phyloP scores from a whole-genome alignment of 2,329 filamentous ascomycete species.

The Aspergillus aculeatus region DNA sequence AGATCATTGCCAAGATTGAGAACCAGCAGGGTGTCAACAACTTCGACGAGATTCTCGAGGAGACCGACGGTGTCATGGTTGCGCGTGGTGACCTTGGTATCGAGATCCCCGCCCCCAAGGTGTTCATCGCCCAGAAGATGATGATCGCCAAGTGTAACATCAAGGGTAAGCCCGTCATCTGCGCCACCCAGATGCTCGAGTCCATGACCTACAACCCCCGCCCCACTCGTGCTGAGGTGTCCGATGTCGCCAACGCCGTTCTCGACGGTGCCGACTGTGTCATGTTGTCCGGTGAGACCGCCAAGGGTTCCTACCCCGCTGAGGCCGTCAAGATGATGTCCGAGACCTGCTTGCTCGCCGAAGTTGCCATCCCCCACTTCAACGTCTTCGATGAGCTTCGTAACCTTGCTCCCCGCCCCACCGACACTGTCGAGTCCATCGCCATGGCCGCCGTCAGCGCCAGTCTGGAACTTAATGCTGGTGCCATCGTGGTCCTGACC shows the following conservation, averaged over 20 bases:
- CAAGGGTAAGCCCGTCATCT: slow-evolving; percentile 97
- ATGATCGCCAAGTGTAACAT: slow-evolving; percentile 99
- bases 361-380: slow-evolving; percentile 96
- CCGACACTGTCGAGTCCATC: slow-evolving; percentile 86
- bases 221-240: slow-evolving; percentile 96
- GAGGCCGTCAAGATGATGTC: slow-evolving; percentile 98
- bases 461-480: slow-evolving; percentile 92
- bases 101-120: slow-evolving; percentile 96
- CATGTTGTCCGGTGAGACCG: slow-evolving; percentile 98
- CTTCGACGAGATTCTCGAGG: slow-evolving; percentile 92
- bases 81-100: slow-evolving; percentile 98
- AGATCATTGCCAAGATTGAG: slow-evolving; percentile 99
- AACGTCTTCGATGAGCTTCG: slow-evolving; percentile 95
- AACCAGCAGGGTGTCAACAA: slow-evolving; percentile 99
- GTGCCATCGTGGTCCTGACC: slow-evolving; percentile 92
- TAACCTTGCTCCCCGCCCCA: slow-evolving; percentile 76
- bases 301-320: slow-evolving; percentile 91
- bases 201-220: slow-evolving; percentile 99
- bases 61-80: slow-evolving; percentile 99
- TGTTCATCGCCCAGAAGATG: slow-evolving; percentile 99
- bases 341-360: slow-evolving; percentile 92
- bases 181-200: slow-evolving; percentile 99
- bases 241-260: slow-evolving; percentile 96
- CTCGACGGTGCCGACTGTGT: slow-evolving; percentile 98
- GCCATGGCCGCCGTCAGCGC: slow-evolving; percentile 96